Conservation (phyloP, 345 rosid genomes). For the Pugionium cornutum region DNA sequence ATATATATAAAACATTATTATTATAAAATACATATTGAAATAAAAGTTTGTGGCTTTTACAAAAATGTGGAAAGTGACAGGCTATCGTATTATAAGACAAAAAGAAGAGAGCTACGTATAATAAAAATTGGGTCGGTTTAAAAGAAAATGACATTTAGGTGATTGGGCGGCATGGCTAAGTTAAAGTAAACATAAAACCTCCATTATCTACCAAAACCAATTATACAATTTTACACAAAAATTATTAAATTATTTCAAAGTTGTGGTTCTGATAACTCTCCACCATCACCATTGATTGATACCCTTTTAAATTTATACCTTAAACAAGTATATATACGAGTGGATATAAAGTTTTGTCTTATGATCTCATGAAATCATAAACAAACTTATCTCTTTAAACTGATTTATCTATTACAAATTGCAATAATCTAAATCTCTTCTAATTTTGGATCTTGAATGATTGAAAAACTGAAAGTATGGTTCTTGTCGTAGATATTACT, state of each 20-base stretch:
- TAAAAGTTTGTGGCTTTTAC: background rate
- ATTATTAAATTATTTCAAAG: constrained; percentile 12
- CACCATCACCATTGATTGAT: constrained; percentile 32
- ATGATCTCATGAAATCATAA: constrained; percentile 25
- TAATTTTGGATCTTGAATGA: background rate
- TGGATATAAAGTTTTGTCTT: constrained; percentile 31
- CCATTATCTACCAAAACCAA: constrained; percentile 27
- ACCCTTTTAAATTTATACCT: constrained; percentile 10
- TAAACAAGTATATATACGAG: constrained; percentile 23
- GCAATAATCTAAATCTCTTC: background rate
- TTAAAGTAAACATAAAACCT: constrained; percentile 34
- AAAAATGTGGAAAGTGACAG: background rate
- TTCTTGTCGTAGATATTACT: background rate
- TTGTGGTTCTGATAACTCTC: constrained; percentile 35
- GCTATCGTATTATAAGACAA: constrained; percentile 22
- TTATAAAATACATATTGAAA: too few species aligned
- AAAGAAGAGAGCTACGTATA: constrained; percentile 22
- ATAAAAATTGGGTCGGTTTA: constrained; percentile 37
- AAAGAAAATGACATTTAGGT: constrained; percentile 35
- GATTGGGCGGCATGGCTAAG: constrained; percentile 51
- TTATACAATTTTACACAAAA: background rate
- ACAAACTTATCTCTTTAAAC: background rate
- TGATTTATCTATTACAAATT: background rate
- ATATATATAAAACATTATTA: background rate
- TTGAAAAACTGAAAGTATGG: background rate